Evolutionary conservation across 2,329 filamentous ascomycete species (phyloP).

Genomic region (Sclerotinia glacialis): DNA sequence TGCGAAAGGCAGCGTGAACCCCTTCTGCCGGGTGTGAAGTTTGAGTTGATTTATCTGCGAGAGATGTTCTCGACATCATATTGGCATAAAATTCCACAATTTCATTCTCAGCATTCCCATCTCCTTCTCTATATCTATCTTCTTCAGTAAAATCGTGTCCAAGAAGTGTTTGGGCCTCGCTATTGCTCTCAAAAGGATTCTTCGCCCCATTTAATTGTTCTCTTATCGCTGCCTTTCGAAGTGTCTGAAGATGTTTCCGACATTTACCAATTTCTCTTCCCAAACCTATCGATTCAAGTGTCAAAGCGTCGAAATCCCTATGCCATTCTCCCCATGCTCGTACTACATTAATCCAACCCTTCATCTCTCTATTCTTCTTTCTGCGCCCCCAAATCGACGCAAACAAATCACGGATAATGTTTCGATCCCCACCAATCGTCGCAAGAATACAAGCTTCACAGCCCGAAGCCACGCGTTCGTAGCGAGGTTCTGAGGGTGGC

Average conservation of each 20-base stretch:
- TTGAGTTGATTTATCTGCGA: not conserved
- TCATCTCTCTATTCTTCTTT: slow-evolving; percentile 23
- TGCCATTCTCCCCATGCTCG: slow-evolving; percentile 29
- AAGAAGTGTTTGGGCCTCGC: slow-evolving; percentile 40
- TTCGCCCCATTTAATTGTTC: not conserved
- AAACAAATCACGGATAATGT: slow-evolving; percentile 47
- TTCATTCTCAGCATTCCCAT: slow-evolving; percentile 26
- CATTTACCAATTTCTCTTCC: slow-evolving; percentile 25
- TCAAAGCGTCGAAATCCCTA: slow-evolving; percentile 13
- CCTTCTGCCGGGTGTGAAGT: not conserved
- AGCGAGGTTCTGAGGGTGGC: slow-evolving; percentile 36
- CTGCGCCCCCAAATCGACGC: slow-evolving; percentile 45
- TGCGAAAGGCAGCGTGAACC: slow-evolving; percentile 26
- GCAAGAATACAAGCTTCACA: slow-evolving; percentile 56
- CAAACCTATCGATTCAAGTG: slow-evolving; percentile 17
- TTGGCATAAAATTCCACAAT: slow-evolving; percentile 30
- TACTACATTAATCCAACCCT: slow-evolving; percentile 27
- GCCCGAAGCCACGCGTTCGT: slow-evolving; percentile 38
- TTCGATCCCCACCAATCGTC: slow-evolving; percentile 46
- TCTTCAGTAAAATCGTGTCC: slow-evolving; percentile 15
- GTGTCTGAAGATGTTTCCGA: slow-evolving; percentile 41
- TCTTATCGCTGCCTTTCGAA: slow-evolving; percentile 43
- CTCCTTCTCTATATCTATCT: slow-evolving; percentile 17
- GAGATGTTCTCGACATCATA: slow-evolving; percentile 21
- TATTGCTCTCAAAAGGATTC: not conserved